Evolutionary conservation across 306 rosid species (phyloP), one percentile per base, ranked within the genome.

Genomic region (Pyrus pyrifolia): DNA sequence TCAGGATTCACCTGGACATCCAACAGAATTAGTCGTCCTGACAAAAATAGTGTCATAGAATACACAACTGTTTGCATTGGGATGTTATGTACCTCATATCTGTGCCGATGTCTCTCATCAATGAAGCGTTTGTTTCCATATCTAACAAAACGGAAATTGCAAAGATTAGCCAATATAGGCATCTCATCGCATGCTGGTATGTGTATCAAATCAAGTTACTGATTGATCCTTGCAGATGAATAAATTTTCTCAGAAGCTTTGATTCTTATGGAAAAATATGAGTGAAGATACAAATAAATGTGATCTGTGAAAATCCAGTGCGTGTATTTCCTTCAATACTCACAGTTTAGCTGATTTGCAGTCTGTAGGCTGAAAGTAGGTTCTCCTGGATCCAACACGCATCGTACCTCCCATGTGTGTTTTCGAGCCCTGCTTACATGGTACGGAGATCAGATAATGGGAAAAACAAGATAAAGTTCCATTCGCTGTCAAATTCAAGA

Each of bases 381-480:
- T 95, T 85, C 87, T 95, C 81, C 98, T 89, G 51, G 96, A 95
- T 67, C 98, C 98, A 62, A 90, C 91, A 31, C 98, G 96, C 98
- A 95, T 95, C n/a, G 98, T 95, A 55, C 88, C 98, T 11, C 98
- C 98, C 98, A 95, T 92, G 65, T 87, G 97, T 66, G 97, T 95
- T 84, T 85, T 95, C 38, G 98, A 95, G 73, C 97, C 98, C 98
- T 95, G 78, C 30, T 67, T 68, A 27, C 71, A 46, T 5, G 17
- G 60, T 46, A 64, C 68, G 44, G 62, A 81, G 33, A 65, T 81
- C 23, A 78, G 76, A 72, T 68, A 61, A 51, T 51, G 62, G 44
- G 22, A 72, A 77, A 35, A 25, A 64, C n/a, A 69, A 40, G 35
- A 35, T 13, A n/a, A 6, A 29, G 7, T 46, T 61, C 21, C 22